Evolutionary conservation across 371 early-diverging fungal species (phyloP), one percentile per base, ranked within the genome.

Genomic region (Apophysomyces variabilis): DNA sequence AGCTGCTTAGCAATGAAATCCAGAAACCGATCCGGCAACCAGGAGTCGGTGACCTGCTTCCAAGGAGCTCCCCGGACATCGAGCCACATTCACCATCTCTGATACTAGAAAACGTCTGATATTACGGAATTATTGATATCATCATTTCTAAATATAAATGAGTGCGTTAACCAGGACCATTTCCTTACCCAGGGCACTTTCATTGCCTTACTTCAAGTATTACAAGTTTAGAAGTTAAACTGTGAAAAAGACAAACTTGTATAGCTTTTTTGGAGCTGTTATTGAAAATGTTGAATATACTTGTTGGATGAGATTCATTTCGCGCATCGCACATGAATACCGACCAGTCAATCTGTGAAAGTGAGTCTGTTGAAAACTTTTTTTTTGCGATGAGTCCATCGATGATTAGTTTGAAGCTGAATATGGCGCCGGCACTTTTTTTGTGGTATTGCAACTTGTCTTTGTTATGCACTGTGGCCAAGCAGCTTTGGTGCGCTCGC

Each of bases 11-110:
- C 18, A 18, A 18, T 18, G 18, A 18, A 18, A 18, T 18, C 18
- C 18, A 18, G 18, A 50, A 50, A 50, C 50, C 50, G 9, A 18
- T 7, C 9, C 50, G 16, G 21, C 50, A 50, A 50, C 21, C 50
- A 0, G 50, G 50, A 18, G 21, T 50, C 21, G 50, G 21, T 18
- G 21, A 50, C 50, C 50, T 50, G 9, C 50, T 50, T 50, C 50
- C 50, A 18, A 50, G 21, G 50, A 50, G 50, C 50, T 50, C 50
- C 21, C 50, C 50, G 9, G 50, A 50, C 21, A 18, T 50, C 50
- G 50, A n/a, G 7, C 50, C 50, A 50, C 9, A 50, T 50, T 18
- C 50, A 18, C 50, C 50, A 21, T 50, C 50, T 50, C 50, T 50
- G 21, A 18, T 50, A 5, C 3, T 50, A 50, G 50, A 50, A 50